Evolutionary conservation across 2,329 filamentous ascomycete genomes (phyloP).

Genomic region (Neocucurbitaria cava): DNA sequence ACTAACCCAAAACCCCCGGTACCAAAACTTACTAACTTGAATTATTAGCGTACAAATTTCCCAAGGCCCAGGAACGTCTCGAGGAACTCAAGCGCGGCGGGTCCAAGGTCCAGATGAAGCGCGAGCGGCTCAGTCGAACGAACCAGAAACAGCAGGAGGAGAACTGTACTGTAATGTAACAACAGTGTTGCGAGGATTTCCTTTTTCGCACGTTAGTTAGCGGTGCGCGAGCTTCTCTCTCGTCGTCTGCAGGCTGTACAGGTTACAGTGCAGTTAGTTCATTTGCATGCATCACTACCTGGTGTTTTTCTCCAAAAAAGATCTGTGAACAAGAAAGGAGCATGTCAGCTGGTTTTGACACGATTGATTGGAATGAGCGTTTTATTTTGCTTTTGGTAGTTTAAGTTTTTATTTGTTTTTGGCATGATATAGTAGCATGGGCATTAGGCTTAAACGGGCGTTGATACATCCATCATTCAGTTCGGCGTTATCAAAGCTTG

Average conservation of each 20-base stretch:
- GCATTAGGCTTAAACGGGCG: not conserved
- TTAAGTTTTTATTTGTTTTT: too few species aligned
- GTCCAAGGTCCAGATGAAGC: constrained; percentile 73
- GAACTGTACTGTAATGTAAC: constrained; percentile 83
- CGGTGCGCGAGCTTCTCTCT: too few species aligned
- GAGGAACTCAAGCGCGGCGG: constrained; percentile 89
- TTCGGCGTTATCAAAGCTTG: not conserved
- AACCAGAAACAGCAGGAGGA: constrained; percentile 86
- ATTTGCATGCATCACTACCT: too few species aligned
- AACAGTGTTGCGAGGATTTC: not conserved
- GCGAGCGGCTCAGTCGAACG: constrained; percentile 81
- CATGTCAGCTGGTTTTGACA: too few species aligned
- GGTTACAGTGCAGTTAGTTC: too few species aligned
- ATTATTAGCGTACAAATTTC: constrained; percentile 86
- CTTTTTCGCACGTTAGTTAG: too few species aligned
- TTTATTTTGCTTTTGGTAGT: too few species aligned
- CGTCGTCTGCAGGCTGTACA: not conserved
- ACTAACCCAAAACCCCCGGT: not conserved
- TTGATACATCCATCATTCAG: not conserved
- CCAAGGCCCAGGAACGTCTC: constrained; percentile 88
- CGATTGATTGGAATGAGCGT: too few species aligned
- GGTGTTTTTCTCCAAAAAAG: too few species aligned
- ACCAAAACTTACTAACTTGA: constrained; percentile 19
- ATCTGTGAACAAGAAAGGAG: too few species aligned
- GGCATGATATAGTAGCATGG: not conserved